Base-by-base conservation (phyloP, 2,329 filamentous ascomycete species). In the Trichoderma atroviride region DNA sequence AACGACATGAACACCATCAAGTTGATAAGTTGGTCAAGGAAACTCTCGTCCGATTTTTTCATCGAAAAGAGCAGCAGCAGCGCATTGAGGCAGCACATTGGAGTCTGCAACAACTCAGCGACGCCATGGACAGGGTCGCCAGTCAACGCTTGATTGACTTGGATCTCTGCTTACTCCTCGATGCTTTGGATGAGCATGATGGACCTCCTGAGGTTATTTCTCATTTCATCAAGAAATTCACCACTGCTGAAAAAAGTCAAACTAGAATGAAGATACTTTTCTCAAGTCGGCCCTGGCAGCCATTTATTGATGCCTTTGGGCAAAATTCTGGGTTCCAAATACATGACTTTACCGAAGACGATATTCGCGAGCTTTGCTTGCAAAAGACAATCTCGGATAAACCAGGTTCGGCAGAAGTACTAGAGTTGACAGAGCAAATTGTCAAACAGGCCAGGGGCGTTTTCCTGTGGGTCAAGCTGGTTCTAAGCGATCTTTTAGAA, bases 381-480 rank as follows among this genome's bases (percentile, higher is more conserved):
- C 13, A 5, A 53, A 50, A 3, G 22, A 22, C 37, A 63, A 2
- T 22, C 2, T 7, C 4, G n/a, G 22, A 24, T n/a, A 3, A 19
- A 2, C 60, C 67, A 10, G 53, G 40, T 0, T 57, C 59, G 13
- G 0, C 19, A 4, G 59, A 64, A 29, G 43, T 69, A 5, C 7
- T 69, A 0, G 13, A 33, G 3, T 1, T 69, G 1, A 43, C 56
- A 0, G 40, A 69, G 0, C 31, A 69, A 14, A 69, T 69, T 11
- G 60, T 69, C 2, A 16, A 53, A 10, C 37, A 31, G 19, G 37
- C 68, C 7, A 53, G 22, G 0, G 68, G 68, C 11, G 68, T 69
- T 4, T 69, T 69, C 14, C 5, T 69, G 3, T 69, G 68, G 68
- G 68, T 43, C 4, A 69, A 64, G 16, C n/a, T 69, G 27, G 59